Evolutionary conservation across 139 green algal genomes (phyloP), one percentile per base, ranked within the genome.

Genomic region (Picochlorum sp.): DNA sequence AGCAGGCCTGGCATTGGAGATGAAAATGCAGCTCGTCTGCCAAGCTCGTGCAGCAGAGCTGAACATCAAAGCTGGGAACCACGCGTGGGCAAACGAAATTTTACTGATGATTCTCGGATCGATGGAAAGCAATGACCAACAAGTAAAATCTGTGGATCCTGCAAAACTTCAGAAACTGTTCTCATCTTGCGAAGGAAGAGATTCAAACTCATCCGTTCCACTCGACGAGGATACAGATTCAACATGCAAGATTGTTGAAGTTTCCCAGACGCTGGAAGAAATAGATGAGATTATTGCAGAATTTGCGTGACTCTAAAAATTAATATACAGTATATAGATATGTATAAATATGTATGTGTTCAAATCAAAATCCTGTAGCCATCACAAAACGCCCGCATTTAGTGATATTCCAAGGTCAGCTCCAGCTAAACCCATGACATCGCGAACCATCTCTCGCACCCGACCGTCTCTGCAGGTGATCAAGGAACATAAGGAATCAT

Each of bases 371-470:
- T 13, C 2, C 34, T 11, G 7, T 41, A 6, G 8, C 56, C 52
- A 56, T 65, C 28, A 18, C 46, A 32, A 46, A 49, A 52, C 41
- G 56, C 34, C 34, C 8, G 34, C 47, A 54, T 26, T 13, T 2
- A 54, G n/a, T 23, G 47, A 54, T 61, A 85, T 52, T 9, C 73
- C 76, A 26, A 86, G 44, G 60, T 86, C 80, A 3, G 59, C 62
- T 9, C 81, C 81, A 0, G 75, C 74, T n/a, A 79, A 58, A 50
- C 72, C 64, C 59, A 88, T 60, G 13, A 79, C 62, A 61, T 81
- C 74, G 2, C 49, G 54, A 23, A 77, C 63, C 54, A 79, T 61
- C 16, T 72, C 63, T 4, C 66, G 47, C n/a, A 88, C 59, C 9
- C 80, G 69, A 11, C 46, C 20, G 49, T 88, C 81, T 38, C 64